These are phyloP conservation scores for Schizochytrium sp. DNA, from an alignment of 108 stramenopile genomes.

Conservation along the genomic window DNA sequence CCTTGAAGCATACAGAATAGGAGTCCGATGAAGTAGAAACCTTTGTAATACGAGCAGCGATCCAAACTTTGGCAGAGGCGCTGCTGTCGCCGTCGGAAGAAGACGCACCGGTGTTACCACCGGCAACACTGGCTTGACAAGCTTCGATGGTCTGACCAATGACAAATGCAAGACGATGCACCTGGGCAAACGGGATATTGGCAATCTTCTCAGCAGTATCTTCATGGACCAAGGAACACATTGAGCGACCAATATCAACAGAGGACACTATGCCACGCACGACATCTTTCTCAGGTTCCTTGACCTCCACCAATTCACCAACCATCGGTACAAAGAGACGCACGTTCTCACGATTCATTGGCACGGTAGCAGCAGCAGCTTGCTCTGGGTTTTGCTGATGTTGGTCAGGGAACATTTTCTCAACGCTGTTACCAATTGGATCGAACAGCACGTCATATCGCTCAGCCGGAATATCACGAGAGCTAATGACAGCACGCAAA, in stretches of 20 bases:
- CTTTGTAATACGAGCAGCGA: too few species aligned
- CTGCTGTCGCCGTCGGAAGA: too few species aligned
- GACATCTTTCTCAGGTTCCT: neutral
- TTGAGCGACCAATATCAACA: neutral
- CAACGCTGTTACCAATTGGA: neutral
- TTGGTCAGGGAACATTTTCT: too few species aligned
- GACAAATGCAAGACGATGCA: neutral
- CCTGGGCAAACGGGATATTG: neutral
- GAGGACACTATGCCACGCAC: neutral
- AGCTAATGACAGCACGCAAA: neutral
- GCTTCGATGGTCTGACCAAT: neutral
- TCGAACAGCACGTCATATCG: neutral
- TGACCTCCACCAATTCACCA: slow-evolving; percentile 12
- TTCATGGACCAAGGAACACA: neutral
- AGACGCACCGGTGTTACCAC: too few species aligned
- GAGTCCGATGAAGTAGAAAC: too few species aligned
- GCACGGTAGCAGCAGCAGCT: neutral
- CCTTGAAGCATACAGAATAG: too few species aligned
- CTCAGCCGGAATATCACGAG: slow-evolving; percentile 6
- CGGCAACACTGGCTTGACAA: neutral
- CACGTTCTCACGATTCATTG: neutral
- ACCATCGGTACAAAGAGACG: neutral
- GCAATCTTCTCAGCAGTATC: slow-evolving; percentile 2
- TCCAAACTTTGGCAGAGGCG: too few species aligned
- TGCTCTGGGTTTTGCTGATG: neutral